Evolutionary conservation across 1,139 yeast species (phyloP).

Genomic region (Eremothecium sinecaudum): DNA sequence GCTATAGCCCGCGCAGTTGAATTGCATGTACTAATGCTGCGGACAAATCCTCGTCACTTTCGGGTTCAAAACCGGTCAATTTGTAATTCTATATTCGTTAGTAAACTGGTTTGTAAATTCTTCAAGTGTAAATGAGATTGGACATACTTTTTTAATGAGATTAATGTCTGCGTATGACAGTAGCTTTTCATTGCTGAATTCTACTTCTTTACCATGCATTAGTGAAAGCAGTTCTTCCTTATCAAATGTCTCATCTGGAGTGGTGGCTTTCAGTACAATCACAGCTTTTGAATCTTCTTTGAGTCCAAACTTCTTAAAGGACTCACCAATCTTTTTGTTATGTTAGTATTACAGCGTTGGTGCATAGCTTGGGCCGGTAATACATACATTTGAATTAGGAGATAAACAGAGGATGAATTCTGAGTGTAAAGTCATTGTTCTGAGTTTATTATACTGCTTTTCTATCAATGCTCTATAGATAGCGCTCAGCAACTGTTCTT

Average conservation of each 20-base stretch:
- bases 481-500: constrained; percentile 43
- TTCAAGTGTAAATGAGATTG: not conserved
- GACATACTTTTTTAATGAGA: constrained; percentile 32
- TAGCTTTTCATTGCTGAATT: constrained; percentile 32
- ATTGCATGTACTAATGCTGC: constrained; percentile 31
- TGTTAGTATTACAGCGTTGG: constrained; percentile 1
- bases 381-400: constrained; percentile 37
- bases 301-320: constrained; percentile 39
- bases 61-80: constrained; percentile 18
- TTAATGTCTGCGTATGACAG: constrained; percentile 28
- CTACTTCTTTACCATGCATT: constrained; percentile 31
- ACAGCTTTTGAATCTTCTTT: constrained; percentile 32
- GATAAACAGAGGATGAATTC: constrained; percentile 46
- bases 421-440: constrained; percentile 44
- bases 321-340: constrained; percentile 33
- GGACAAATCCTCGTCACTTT: constrained; percentile 19
- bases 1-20: constrained; percentile 36
- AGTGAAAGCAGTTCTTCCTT: constrained; percentile 16
- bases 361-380: not conserved
- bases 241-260: constrained; percentile 12
- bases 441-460: constrained; percentile 32
- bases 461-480: constrained; percentile 43
- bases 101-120: not conserved
- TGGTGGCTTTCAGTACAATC: constrained; percentile 33
- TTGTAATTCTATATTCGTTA: constrained; percentile 20